Evolutionary conservation across 2,329 filamentous ascomycete species (phyloP), one percentile per base, ranked within the genome.

Genomic region (Plectosphaerella plurivora): DNA sequence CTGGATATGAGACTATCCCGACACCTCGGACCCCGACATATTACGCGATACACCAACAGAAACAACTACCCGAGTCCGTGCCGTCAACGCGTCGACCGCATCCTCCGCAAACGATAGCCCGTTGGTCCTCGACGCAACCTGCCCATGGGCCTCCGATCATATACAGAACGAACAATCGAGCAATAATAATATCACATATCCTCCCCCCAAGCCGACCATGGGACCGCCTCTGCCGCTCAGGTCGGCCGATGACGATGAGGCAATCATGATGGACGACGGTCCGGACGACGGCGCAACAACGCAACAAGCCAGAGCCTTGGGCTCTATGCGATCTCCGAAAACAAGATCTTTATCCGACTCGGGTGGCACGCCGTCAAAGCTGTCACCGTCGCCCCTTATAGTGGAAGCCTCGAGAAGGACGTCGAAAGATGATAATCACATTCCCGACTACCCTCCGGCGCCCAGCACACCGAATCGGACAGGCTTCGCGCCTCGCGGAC

Each of bases 381-480:
- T 84, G 16, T 83, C 80, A 5, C 77, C 83, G 4, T 83, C 84
- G 37, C 81, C 84, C 42, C 72, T 73, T 57, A 78, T 83, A 49
- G 66, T 81, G 51, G 75, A 79, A 51, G 74, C 79, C n/a, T 67
- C 77, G 41, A 73, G 77, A 15, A 72, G 76, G 47, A 75, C 77
- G 18, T 86, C 82, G 53, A 88, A 88, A 65, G 86, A 89, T 70
- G 87, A 90, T 62, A 84, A 76, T 62, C 75, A 74, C 51, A 72
- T 87, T 52, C 68, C 72, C 44, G 68, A 73, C 59, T 42, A 62
- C 47, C 61, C 64, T 24, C 60, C 52, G 50, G 53, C 64, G 36
- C 86, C 87, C n/a, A 79, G 80, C 47, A 95, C 90, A 8, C 89
- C 91, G n/a, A 80, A 84, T 54, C 81, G 88, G 56, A 78, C 85